Evolutionary conservation across 2,329 filamentous ascomycete species (phyloP).

Genomic region (Clarireedia monteithiana): DNA sequence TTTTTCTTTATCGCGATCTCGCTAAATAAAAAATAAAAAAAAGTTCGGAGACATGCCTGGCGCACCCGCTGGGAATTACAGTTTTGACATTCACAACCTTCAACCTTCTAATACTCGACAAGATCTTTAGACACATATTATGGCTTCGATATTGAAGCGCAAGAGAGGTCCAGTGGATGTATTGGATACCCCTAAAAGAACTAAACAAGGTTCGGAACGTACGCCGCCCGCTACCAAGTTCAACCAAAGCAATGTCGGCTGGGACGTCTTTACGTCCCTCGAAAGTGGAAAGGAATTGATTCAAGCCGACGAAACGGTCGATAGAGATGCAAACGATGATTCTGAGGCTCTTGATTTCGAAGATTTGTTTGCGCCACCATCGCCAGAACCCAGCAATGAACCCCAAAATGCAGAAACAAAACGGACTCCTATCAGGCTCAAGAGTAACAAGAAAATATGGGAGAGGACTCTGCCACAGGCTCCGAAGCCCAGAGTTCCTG

Average conservation of each 20-base stretch:
- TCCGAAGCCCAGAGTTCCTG: constrained; percentile 9
- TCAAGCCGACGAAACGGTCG: constrained; percentile 18
- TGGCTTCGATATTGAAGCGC: constrained; percentile 31
- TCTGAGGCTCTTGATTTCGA: constrained; percentile 5
- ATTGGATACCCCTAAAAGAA: constrained; percentile 23
- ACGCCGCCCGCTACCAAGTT: not conserved
- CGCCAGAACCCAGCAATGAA: not conserved
- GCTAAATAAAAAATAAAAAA: constrained; percentile 14
- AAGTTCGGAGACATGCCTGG: constrained; percentile 6
- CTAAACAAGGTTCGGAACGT: constrained; percentile 17
- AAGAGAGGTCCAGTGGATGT: constrained; percentile 28
- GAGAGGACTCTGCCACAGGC: constrained; percentile 3
- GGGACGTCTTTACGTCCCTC: constrained; percentile 22
- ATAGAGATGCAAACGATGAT: constrained; percentile 1
- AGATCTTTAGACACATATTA: constrained; percentile 26
- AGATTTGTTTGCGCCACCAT: constrained; percentile 14
- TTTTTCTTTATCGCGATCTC: constrained; percentile 8
- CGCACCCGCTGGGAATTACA: not conserved
- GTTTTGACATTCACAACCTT: constrained; percentile 7
- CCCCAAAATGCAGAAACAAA: not conserved
- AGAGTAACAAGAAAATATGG: constrained; percentile 8
- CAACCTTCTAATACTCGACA: constrained; percentile 16
- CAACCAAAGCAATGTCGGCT: constrained; percentile 18
- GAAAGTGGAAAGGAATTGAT: constrained; percentile 16
- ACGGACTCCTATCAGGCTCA: not conserved